Base-by-base conservation (phyloP, 2,329 filamentous ascomycete genomes). In the Cercospora sp. region DNA sequence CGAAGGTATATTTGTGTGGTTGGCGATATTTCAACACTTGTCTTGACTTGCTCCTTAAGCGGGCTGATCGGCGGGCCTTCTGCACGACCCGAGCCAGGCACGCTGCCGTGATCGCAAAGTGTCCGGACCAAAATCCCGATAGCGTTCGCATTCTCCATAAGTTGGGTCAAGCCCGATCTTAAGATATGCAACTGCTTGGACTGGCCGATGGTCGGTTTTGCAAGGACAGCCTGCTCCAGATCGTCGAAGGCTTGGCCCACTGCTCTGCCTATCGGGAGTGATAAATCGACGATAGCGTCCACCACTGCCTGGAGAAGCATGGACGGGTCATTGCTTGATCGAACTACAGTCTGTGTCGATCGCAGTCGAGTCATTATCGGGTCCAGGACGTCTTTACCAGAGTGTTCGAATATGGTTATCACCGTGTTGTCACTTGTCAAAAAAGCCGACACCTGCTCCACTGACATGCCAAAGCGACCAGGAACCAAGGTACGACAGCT, bases 371-470 rank as follows among this genome's bases (percentile, higher is more conserved):
- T 85, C 30, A 96, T 83, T 42, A 97, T 97, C 0, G 93, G 93
- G 3, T 85, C 83, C 78, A 96, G 92, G 2, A 97, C 87, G 72
- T 96, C 93, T 55, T 89, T 87, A 2, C 93, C 94, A 0, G 93
- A 96, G 51, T 89, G 87, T 80, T 97, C 93, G 73, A 97, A 97
- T 79, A 97, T 96, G 16, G 92, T 94, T 23, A 96, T 93, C 64
- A 97, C 89, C 0, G 91, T 94, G 75, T 96, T 96, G 79, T 97
- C 93, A 12, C 88, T 86, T 2, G 91, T 94, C 16, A 97, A 83
- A 76, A 97, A 97, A 64, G 97, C 88, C 3, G 92, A 93, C 3
- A 97, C 93, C 78, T 97, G 94, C 79, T 97, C 94, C 5, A 94
- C 90, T 9, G 89, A 90, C 48, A 97, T 69, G 45, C 69, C 72